These are phyloP conservation scores for Cyclotella baltica DNA, from an alignment of 108 stramenopile species.

Conservation along the genomic window DNA sequence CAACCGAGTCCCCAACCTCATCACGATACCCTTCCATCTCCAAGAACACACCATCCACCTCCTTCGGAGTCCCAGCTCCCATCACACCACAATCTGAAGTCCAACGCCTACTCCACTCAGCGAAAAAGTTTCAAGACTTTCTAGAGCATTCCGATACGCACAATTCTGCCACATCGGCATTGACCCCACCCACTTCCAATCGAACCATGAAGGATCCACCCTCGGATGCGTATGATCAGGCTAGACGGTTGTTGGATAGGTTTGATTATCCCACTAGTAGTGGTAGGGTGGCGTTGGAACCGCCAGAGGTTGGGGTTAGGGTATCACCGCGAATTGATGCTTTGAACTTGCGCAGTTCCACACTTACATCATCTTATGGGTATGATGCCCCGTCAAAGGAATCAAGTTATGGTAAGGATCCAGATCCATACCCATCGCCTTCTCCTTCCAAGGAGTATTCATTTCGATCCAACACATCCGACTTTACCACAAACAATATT, in stretches of 20 bases:
- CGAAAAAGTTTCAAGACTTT: too few species aligned
- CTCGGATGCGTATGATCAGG: slow-evolving; percentile 1
- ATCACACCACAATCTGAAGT: too few species aligned
- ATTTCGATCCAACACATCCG: neutral
- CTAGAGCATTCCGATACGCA: neutral
- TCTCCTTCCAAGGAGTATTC: slow-evolving; percentile 6
- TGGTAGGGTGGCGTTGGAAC: slow-evolving; percentile 17
- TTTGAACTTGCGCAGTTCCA: neutral
- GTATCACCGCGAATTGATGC: neutral
- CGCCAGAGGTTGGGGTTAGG: neutral
- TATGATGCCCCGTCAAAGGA: neutral
- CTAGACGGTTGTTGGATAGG: neutral
- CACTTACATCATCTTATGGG: too few species aligned
- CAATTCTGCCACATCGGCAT: neutral
- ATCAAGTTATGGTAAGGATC: neutral
- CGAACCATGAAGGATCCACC: neutral
- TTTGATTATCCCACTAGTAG: neutral
- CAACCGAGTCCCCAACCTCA: too few species aligned
- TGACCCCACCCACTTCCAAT: slow-evolving; percentile 11
- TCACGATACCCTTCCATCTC: too few species aligned
- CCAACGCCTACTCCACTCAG: too few species aligned
- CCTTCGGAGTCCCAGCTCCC: too few species aligned
- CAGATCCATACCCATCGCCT: too few species aligned
- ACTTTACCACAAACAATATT: too few species aligned
- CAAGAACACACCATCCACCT: too few species aligned